Evolutionary conservation across 2,329 filamentous ascomycete genomes (phyloP), one percentile per base, ranked within the genome.

Genomic region (Aspergillus intermedius): DNA sequence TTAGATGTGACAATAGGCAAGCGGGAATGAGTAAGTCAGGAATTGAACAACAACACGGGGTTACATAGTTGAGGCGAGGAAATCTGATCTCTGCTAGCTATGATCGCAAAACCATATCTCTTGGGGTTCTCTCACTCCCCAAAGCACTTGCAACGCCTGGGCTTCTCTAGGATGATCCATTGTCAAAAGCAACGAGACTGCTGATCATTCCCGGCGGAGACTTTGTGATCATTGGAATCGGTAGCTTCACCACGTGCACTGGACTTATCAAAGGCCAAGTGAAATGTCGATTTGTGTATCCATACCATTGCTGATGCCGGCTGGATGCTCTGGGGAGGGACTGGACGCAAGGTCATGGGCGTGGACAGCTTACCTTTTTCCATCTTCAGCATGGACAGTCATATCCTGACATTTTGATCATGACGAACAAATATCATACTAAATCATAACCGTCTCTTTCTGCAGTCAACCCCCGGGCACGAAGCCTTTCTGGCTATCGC

Each of bases 241-340:
- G 79, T 12, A 47, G 77, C 42, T 61, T 81, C 15, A 72, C 78
- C 3, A 77, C 73, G 3, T 81, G 80, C 60, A 80, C 78, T 3
- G 78, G 77, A 41, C 79, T 74, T 55, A 72, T 80, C 3, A 73
- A 82, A 23, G 78, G 76, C 15, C 73, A 78, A 54, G 77, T 82
- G 63, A 78, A 78, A 55, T 59, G 75, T 23, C 63, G 63, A 32
- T 72, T 76, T 59, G 80, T 82, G 2, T n/a, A 74, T 86, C 30
- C 74, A 78, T 43, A 80, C 79, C 59, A 85, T 86, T 60, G 80
- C 82, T 22, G 83, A 88, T 57, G 83, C 81, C 19, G 83, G 82
- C 1, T 68, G 74, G 25, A 68, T 86, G 45, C 72, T 87, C 46
- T 71, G 76, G 51, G 84, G 84, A 17, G 69, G 66, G 7, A 65